These are phyloP conservation scores for Aspergillus affinis DNA, from an alignment of 495 filamentous ascomycete genomes.

Conservation along the genomic window DNA sequence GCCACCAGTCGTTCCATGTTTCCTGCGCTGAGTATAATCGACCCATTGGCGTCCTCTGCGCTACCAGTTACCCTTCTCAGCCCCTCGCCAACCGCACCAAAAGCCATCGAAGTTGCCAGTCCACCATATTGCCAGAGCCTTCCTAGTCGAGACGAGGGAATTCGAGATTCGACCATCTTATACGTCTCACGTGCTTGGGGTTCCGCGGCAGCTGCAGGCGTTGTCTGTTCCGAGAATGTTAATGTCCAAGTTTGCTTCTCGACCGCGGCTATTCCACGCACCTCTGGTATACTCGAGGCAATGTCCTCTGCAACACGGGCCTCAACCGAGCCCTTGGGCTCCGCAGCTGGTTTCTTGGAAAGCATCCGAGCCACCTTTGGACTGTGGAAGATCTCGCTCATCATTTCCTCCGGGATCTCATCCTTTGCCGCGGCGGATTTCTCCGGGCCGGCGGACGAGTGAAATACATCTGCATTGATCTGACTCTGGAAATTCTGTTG, in stretches of 20 bases:
- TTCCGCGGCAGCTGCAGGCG: slow-evolving; percentile 11
- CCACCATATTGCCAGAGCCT: slow-evolving; percentile 94
- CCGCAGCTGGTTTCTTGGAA: slow-evolving; percentile 26
- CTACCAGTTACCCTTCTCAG: slow-evolving; percentile 66
- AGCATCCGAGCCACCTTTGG: slow-evolving; percentile 59
- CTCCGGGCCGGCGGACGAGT: slow-evolving; percentile 33
- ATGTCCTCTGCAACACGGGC: slow-evolving; percentile 24
- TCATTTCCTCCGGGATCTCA: slow-evolving; percentile 54
- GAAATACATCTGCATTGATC: slow-evolving; percentile 60
- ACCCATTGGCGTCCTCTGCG: slow-evolving; percentile 61
- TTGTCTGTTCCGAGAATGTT: slow-evolving; percentile 12
- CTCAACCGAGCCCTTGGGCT: slow-evolving; percentile 1
- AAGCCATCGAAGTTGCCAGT: slow-evolving; percentile 90
- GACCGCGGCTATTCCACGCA: not conserved
- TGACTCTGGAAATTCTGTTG: slow-evolving; percentile 40
- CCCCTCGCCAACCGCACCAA: slow-evolving; percentile 85
- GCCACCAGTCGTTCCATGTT: slow-evolving; percentile 92
- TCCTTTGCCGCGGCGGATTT: slow-evolving; percentile 20
- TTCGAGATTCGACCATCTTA: slow-evolving; percentile 81
- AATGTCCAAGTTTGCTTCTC: slow-evolving; percentile 3
- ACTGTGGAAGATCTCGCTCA: slow-evolving; percentile 61
- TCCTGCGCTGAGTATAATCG: slow-evolving; percentile 80
- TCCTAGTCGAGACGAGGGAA: slow-evolving; percentile 83
- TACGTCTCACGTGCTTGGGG: slow-evolving; percentile 45
- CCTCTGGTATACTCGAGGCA: slow-evolving; percentile 11